Evolutionary conservation across 805 yeast genomes (phyloP).

Genomic region (Nakazawaea ambrosiae): DNA sequence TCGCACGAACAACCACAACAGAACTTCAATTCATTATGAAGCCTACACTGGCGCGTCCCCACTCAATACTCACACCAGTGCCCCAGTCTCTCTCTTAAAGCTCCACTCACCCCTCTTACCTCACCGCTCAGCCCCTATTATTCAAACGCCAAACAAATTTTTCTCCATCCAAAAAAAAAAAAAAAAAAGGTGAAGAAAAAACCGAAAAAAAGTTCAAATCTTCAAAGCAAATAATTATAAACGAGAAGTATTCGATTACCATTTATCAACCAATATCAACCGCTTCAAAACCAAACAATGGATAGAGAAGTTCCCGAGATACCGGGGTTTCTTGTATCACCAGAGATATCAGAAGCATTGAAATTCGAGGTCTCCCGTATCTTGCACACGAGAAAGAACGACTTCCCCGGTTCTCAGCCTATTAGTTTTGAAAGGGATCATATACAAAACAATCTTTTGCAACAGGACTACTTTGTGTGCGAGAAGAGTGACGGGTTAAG

Average conservation of each 20-base stretch:
- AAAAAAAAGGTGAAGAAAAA: no score
- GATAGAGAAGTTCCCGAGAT: constrained; percentile 66
- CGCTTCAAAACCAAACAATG: constrained; percentile 4
- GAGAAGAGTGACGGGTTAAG: constrained; percentile 94
- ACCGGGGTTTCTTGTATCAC: constrained; percentile 79
- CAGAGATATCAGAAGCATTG: constrained; percentile 60
- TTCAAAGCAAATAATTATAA: background rate
- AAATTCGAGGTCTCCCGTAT: constrained; percentile 61
- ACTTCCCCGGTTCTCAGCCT: constrained; percentile 93
- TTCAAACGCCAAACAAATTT: no score
- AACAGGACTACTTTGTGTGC: constrained; percentile 86
- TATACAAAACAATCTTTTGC: constrained; percentile 49
- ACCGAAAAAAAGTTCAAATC: background rate
- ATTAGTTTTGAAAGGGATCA: constrained; percentile 80
- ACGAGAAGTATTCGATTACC: no score
- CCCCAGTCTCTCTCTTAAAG: no score
- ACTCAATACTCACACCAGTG: no score
- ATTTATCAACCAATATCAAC: no score
- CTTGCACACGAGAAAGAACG: constrained; percentile 44
- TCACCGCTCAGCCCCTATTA: no score
- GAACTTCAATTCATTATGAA: no score
- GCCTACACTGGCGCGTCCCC: no score
- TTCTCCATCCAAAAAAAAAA: no score
- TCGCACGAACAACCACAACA: no score
- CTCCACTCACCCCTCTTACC: no score